Conservation (phyloP, 2,329 filamentous ascomycete genomes). For the Pseudogymnoascus sp. region DNA sequence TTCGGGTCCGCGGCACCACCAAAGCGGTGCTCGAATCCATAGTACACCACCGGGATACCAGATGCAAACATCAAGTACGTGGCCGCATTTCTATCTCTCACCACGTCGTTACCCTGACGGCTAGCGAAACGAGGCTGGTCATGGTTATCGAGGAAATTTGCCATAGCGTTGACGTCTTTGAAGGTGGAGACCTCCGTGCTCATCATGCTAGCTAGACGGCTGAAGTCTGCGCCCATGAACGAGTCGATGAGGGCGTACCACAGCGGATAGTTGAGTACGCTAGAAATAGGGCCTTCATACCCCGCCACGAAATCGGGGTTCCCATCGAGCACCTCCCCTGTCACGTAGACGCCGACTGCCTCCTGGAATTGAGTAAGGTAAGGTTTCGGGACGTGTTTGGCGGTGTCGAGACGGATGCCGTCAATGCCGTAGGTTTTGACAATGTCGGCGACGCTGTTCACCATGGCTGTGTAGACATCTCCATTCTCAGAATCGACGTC, state of each 20-base stretch:
- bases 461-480: slow-evolving; percentile 32
- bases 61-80: slow-evolving; percentile 41
- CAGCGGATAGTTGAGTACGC: slow-evolving; percentile 16
- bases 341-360: slow-evolving; percentile 48
- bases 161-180: slow-evolving; percentile 21
- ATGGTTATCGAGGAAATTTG: slow-evolving; percentile 38
- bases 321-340: slow-evolving; percentile 55
- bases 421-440: slow-evolving; percentile 40
- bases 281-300: slow-evolving; percentile 35
- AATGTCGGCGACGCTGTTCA: slow-evolving; percentile 34
- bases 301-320: slow-evolving; percentile 42
- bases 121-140: slow-evolving; percentile 35
- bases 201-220: slow-evolving; percentile 22
- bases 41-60: slow-evolving; percentile 45
- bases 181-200: slow-evolving; percentile 19
- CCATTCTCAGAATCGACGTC: slow-evolving; percentile 40
- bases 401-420: slow-evolving; percentile 42
- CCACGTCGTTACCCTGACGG: slow-evolving; percentile 9
- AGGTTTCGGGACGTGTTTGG: slow-evolving; percentile 37
- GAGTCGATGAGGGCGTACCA: slow-evolving; percentile 38
- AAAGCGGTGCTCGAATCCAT: slow-evolving; percentile 45
- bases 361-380: slow-evolving; percentile 49
- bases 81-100: slow-evolving; percentile 37
- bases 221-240: slow-evolving; percentile 19
- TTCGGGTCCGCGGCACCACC: slow-evolving; percentile 30